Conservation (phyloP, 345 rosid genomes). For the Kernera saxatilis region DNA sequence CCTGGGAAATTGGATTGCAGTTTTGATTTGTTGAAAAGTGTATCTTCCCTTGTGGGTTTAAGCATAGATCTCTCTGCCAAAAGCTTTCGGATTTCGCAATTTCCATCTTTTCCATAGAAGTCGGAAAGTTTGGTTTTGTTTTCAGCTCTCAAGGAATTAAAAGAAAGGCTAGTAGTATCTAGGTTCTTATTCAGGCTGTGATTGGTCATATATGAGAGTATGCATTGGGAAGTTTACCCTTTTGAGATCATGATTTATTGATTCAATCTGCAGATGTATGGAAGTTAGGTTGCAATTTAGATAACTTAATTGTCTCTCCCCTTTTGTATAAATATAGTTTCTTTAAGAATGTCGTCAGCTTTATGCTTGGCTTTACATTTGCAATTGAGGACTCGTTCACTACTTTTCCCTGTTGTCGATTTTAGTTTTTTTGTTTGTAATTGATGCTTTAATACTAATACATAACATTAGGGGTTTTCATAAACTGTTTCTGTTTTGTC, state of each 20-base stretch:
- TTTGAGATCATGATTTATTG: conserved; percentile 1
- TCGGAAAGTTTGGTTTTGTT: neutral
- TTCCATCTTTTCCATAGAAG: neutral
- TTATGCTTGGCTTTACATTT: conserved; percentile 1
- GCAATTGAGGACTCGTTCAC: neutral
- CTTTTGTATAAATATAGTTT: neutral
- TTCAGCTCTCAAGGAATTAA: neutral
- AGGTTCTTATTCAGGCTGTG: neutral
- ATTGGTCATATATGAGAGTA: neutral
- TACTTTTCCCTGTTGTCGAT: neutral
- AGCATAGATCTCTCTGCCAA: conserved; percentile 4
- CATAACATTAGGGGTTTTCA: neutral
- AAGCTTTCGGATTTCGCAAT: neutral
- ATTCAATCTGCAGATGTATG: neutral
- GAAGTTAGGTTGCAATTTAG: neutral
- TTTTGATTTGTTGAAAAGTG: neutral
- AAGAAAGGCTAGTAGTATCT: neutral
- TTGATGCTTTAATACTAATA: neutral
- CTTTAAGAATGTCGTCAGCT: neutral
- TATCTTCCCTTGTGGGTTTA: neutral
- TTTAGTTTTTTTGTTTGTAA: neutral
- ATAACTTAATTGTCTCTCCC: neutral
- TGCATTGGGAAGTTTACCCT: neutral
- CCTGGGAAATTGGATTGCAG: neutral
- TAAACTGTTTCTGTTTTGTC: neutral